Evolutionary conservation across 2,329 filamentous ascomycete species (phyloP).

Genomic region (Akanthomyces uredinophilus): DNA sequence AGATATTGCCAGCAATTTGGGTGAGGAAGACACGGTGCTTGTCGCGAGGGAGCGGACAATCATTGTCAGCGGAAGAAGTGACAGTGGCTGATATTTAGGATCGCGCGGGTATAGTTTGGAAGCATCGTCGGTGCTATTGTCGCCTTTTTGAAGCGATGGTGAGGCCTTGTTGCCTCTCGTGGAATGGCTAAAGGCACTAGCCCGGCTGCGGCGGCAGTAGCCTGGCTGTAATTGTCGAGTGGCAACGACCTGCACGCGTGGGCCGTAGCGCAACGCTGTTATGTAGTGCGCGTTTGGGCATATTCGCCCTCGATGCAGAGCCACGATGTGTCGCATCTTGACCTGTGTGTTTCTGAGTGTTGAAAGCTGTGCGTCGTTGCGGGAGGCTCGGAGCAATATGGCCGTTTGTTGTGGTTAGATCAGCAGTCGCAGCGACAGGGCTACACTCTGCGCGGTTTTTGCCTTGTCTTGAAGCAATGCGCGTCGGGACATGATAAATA

Average conservation of each 20-base stretch:
- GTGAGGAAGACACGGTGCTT: conserved; percentile 9
- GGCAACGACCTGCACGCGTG: background rate
- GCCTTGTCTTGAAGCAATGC: background rate
- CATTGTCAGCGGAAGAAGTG: background rate
- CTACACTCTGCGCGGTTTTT: background rate
- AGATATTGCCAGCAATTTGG: background rate
- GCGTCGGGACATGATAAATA: too few relatives aligned
- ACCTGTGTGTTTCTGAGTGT: background rate
- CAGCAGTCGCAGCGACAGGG: background rate
- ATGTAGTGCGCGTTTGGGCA: background rate
- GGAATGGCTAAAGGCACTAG: background rate
- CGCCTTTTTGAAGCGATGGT: background rate
- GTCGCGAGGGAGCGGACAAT: background rate
- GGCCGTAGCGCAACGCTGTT: background rate
- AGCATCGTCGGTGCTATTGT: background rate
- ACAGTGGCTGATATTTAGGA: background rate
- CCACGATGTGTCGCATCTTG: background rate
- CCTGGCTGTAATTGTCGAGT: background rate
- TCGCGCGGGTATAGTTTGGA: background rate
- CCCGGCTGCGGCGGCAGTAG: too few relatives aligned
- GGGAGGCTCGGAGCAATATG: background rate
- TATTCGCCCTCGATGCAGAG: background rate
- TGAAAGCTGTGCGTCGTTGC: background rate
- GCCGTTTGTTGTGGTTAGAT: background rate
- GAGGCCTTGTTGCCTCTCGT: background rate